These are phyloP conservation scores for Globisporangium alternatum DNA, from an alignment of 352 stramenopile genomes.

Conservation along the genomic window DNA sequence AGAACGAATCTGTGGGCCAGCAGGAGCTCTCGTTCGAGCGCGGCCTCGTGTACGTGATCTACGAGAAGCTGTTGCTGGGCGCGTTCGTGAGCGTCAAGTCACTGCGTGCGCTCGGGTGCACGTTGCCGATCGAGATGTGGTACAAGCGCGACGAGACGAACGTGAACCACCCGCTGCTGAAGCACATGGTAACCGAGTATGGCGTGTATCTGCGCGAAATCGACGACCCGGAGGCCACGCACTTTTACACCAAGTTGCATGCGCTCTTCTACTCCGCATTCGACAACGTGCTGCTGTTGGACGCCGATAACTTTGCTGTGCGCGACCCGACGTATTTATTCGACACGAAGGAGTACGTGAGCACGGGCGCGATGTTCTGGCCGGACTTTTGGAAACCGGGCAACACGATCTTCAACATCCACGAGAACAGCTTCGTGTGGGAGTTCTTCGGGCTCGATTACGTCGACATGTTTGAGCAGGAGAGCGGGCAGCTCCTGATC, in stretches of 20 bases:
- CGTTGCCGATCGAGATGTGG: slow-evolving; percentile 59
- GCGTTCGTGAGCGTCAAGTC: slow-evolving; percentile 22
- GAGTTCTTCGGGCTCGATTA: slow-evolving; percentile 22
- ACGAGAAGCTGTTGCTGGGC: slow-evolving; percentile 24
- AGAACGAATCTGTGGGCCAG: slow-evolving; percentile 17
- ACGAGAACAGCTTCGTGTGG: slow-evolving; percentile 22
- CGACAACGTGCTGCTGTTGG: slow-evolving; percentile 51
- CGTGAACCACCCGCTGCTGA: slow-evolving; percentile 34
- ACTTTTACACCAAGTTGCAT: slow-evolving; percentile 59
- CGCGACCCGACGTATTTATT: slow-evolving; percentile 55
- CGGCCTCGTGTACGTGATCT: slow-evolving; percentile 26
- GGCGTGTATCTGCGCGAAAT: slow-evolving; percentile 47
- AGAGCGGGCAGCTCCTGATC: slow-evolving; percentile 24
- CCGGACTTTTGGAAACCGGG: slow-evolving; percentile 21
- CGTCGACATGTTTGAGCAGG: slow-evolving; percentile 25
- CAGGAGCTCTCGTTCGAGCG: slow-evolving; percentile 21
- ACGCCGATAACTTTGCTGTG: slow-evolving; percentile 60
- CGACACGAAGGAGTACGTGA: slow-evolving; percentile 14
- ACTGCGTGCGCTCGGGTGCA: slow-evolving; percentile 41
- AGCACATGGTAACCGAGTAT: slow-evolving; percentile 33
- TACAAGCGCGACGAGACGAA: slow-evolving; percentile 40
- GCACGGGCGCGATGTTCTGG: slow-evolving; percentile 24
- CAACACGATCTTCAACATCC: slow-evolving; percentile 28
- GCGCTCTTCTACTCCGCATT: slow-evolving; percentile 55
- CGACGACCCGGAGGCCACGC: slow-evolving; percentile 32